phyloP scores from a whole-genome alignment of 1,139 yeast genomes.

The Ashbya aceris region DNA sequence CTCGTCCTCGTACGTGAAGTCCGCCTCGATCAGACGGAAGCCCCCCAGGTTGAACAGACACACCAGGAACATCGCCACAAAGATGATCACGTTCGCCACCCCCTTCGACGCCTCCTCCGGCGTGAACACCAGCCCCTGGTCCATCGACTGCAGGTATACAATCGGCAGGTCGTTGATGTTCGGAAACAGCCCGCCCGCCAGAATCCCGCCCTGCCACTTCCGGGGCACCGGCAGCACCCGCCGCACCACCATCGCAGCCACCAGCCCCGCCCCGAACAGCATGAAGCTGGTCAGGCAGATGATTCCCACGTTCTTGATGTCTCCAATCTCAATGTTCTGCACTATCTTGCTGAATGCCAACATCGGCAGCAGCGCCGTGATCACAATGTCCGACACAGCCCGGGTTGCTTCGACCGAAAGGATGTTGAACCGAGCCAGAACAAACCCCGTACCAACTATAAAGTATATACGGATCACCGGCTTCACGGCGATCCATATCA shows the following conservation, averaged over 20 bases:
- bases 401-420: conserved; percentile 67
- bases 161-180: conserved; percentile 83
- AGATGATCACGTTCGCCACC: conserved; percentile 78
- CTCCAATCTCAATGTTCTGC: conserved; percentile 56
- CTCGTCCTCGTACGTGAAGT: conserved; percentile 38
- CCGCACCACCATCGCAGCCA: conserved; percentile 25
- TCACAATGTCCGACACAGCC: conserved; percentile 60
- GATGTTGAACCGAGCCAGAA: conserved; percentile 55
- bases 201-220: conserved; percentile 74
- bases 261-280: conserved; percentile 27
- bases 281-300: conserved; percentile 40
- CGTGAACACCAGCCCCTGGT: conserved; percentile 52
- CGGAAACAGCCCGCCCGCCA: conserved; percentile 70
- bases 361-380: conserved; percentile 68
- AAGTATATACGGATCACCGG: conserved; percentile 85
- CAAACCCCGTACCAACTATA: conserved; percentile 66
- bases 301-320: conserved; percentile 71
- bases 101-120: conserved; percentile 61
- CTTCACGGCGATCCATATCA: conserved; percentile 76
- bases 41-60: conserved; percentile 74
- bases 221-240: conserved; percentile 45
- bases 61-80: conserved; percentile 60
- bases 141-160: conserved; percentile 79
- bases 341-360: conserved; percentile 75
- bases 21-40: conserved; percentile 59